phyloP scores from a whole-genome alignment of 768 basidiomycete genomes.

The Pleurotus djamor region DNA sequence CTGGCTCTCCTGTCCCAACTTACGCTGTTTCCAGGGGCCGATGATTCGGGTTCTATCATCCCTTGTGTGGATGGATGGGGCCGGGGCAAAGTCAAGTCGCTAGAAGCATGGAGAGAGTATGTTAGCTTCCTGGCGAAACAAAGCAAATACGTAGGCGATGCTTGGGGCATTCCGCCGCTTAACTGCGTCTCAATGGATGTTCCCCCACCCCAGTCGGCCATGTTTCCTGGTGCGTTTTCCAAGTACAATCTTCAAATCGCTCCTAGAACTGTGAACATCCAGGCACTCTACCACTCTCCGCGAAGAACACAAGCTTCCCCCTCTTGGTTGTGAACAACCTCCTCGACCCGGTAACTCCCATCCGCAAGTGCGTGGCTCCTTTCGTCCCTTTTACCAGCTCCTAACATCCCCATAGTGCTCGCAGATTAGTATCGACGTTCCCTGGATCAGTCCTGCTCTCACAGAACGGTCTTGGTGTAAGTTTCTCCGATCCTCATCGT shows the following conservation, averaged over 20 bases:
- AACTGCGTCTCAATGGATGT: background rate
- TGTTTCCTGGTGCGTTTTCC: background rate
- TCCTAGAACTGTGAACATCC: background rate
- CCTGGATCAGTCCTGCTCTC: conserved; percentile 33
- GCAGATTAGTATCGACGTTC: conserved; percentile 33
- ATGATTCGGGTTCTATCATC: background rate
- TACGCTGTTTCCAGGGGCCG: background rate
- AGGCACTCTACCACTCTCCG: conserved; percentile 18
- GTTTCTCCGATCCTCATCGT: background rate
- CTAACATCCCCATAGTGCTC: conserved; percentile 24
- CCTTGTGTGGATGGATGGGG: background rate
- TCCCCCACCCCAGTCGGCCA: background rate
- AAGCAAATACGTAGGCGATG: background rate
- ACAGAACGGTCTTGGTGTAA: conserved; percentile 37
- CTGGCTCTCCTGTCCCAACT: background rate
- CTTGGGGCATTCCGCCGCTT: background rate
- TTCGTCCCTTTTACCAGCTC: background rate
- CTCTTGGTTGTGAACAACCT: conserved; percentile 38
- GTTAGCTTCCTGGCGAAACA: background rate
- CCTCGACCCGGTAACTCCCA: conserved; percentile 15
- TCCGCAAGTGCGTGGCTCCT: background rate
- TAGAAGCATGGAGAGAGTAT: background rate
- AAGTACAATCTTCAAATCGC: background rate
- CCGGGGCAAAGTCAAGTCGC: background rate
- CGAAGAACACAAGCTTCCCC: conserved; percentile 35